phyloP scores from a whole-genome alignment of 352 stramenopile species.

The Peronospora tabacina region DNA sequence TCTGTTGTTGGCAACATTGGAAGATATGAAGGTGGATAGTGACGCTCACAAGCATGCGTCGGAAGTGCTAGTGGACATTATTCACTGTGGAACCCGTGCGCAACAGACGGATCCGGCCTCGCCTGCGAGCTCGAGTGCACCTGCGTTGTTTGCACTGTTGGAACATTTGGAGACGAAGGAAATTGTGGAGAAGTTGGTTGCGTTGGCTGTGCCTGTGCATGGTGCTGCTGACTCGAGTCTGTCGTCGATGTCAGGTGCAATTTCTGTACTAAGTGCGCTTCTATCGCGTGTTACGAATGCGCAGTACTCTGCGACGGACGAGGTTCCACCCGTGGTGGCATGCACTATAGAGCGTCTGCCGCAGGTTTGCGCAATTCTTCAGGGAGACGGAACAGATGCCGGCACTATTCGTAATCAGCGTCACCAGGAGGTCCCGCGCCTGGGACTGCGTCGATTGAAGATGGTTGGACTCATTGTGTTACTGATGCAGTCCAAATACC shows the following conservation, averaged over 20 bases:
- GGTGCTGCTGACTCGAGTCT: constrained; percentile 25
- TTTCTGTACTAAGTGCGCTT: constrained; percentile 71
- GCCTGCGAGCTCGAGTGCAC: constrained; percentile 43
- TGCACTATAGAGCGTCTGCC: constrained; percentile 51
- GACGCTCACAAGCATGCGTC: constrained; percentile 81
- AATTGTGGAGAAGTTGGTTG: constrained; percentile 62
- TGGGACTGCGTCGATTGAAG: constrained; percentile 74
- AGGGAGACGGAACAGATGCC: constrained; percentile 47
- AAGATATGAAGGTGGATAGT: constrained; percentile 40
- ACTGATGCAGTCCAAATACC: constrained; percentile 80
- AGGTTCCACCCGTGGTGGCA: constrained; percentile 49
- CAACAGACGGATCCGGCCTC: constrained; percentile 66
- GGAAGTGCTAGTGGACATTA: constrained; percentile 79
- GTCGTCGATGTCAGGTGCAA: constrained; percentile 73
- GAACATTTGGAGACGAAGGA: constrained; percentile 74
- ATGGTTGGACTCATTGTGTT: constrained; percentile 71
- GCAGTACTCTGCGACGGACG: constrained; percentile 59
- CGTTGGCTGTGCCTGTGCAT: constrained; percentile 38
- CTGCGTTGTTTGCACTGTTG: constrained; percentile 59
- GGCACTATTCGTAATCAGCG: constrained; percentile 70
- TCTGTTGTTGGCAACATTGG: constrained; percentile 50
- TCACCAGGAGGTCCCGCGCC: constrained; percentile 57
- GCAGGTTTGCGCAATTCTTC: constrained; percentile 59
- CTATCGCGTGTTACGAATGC: constrained; percentile 71
- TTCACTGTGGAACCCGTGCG: constrained; percentile 71